phyloP scores from a whole-genome alignment of 1,139 yeast genomes.

The Hanseniaspora sp. region DNA sequence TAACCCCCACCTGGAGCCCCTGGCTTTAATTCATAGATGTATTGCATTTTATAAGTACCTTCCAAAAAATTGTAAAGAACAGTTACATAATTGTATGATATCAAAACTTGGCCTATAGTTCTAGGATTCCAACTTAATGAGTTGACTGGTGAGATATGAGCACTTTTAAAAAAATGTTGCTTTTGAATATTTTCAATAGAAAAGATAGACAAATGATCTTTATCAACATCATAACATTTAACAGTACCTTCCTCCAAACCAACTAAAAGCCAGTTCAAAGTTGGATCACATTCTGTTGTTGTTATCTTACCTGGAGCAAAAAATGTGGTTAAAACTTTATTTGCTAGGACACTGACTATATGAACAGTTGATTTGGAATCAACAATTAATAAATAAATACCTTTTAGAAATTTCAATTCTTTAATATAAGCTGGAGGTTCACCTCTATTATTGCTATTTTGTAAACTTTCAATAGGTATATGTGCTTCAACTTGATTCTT shows the following conservation, averaged over 20 bases:
- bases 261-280: slow-evolving; percentile 72
- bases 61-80: slow-evolving; percentile 57
- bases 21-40: slow-evolving; percentile 50
- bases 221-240: slow-evolving; percentile 71
- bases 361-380: slow-evolving; percentile 46
- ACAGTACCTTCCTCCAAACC: slow-evolving; percentile 73
- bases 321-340: slow-evolving; percentile 42
- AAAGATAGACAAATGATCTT: slow-evolving; percentile 55
- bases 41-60: slow-evolving; percentile 44
- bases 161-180: slow-evolving; percentile 28
- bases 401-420: slow-evolving; percentile 57
- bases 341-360: slow-evolving; percentile 59
- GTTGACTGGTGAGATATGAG: slow-evolving; percentile 45
- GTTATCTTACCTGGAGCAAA: slow-evolving; percentile 57
- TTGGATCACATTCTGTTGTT: slow-evolving; percentile 66
- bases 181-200: slow-evolving; percentile 66
- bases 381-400: slow-evolving; percentile 64
- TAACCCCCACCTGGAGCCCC: slow-evolving; percentile 56
- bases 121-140: slow-evolving; percentile 76
- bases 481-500: slow-evolving; percentile 71
- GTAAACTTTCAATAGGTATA: slow-evolving; percentile 42
- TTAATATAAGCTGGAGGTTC: slow-evolving; percentile 36
- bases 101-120: slow-evolving; percentile 66
- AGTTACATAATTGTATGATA: slow-evolving; percentile 62
- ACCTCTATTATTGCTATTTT: neutral